Base-by-base conservation (phyloP, 352 stramenopile genomes). In the Halophytophthora polymorphica region DNA sequence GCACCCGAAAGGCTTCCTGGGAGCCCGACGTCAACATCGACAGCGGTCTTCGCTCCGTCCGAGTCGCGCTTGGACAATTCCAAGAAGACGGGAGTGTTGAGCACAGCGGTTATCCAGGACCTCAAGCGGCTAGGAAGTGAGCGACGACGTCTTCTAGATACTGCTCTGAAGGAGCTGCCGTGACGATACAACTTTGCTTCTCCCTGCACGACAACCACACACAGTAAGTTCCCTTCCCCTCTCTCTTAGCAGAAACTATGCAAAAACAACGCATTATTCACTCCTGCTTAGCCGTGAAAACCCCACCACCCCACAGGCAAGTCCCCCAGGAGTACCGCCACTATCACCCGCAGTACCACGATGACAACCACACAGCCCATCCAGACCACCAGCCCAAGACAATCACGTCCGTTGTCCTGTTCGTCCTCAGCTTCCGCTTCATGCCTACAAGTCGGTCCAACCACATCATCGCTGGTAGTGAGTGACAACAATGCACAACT, bases 151-250 rank as follows among this genome's bases (percentile, higher is more conserved):
- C 54, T 68, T 51, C 39, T 68, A 21, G 59, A 61, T 10, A 53
- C 43, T 48, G 54, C 59, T 44, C 42, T 68, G n/a, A 40, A 68
- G 28, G 59, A 68, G 19, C 49, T 68, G 12, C 59, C 63, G 33
- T 38, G 11, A 17, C 15, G 25, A 31, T 10, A 31, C 25, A 31
- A 8, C 25, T 8, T 10, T 4, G 4, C 8, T 31, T 31, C 4
- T 10, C 4, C 25, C 25, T 31, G 25, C 25, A 31, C 8, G 4
- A 31, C 25, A 31, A 10, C 4, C 25, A 31, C 25, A 31, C 25
- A 31, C 8, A 31, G 25, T 31, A 8, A 31, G 25, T 31, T 10
- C 8, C 25, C 8, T 31, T 31, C 8, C 25, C 25, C 8, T 31
- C 8, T 31, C 25, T 31, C 8, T 31, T 8, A 10, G 25, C 4